Evolutionary conservation across 192 early-diverging fungal genomes (phyloP).

Genomic region (Chytriomyces sp.): DNA sequence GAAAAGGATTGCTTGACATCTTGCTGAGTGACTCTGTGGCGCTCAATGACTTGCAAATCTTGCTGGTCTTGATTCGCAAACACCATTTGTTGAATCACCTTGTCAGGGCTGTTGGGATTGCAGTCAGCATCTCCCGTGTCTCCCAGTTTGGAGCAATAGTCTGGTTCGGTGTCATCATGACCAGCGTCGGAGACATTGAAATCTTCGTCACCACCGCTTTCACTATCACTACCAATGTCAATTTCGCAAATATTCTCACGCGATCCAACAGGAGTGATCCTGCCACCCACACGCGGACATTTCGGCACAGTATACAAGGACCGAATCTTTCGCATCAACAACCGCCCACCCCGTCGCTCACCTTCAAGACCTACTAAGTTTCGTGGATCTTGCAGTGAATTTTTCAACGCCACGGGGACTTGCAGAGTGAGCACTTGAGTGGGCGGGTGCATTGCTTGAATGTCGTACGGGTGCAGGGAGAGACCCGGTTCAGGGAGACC

Average conservation of each 20-base stretch:
- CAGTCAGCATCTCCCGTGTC: neutral
- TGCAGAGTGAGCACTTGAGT: conserved; percentile 15
- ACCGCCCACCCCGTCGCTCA: conserved; percentile 17
- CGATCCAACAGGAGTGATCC: conserved; percentile 12
- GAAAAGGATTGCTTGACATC: conserved; percentile 5
- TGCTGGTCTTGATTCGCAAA: conserved; percentile 10
- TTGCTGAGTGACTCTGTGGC: neutral
- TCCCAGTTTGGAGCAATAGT: no score
- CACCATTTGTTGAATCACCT: conserved; percentile 21
- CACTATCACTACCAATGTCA: no score
- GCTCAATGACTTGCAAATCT: neutral
- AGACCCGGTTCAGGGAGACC: conserved; percentile 5
- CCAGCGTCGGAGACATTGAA: neutral
- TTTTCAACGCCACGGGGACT: conserved; percentile 4
- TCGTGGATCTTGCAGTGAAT: conserved; percentile 8
- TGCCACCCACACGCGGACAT: conserved; percentile 12
- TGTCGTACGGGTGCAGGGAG: conserved; percentile 5
- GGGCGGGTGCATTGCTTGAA: neutral
- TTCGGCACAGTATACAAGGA: conserved; percentile 15
- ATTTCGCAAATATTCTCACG: neutral
- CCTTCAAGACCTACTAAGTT: conserved; percentile 23
- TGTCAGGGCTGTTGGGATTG: neutral
- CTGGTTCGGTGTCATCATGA: neutral
- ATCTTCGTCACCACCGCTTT: neutral
- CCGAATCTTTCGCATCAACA: conserved; percentile 11